These are phyloP conservation scores for Tolypocladium ophioglossoides DNA, from an alignment of 2,329 filamentous ascomycete species.

Conservation along the genomic window DNA sequence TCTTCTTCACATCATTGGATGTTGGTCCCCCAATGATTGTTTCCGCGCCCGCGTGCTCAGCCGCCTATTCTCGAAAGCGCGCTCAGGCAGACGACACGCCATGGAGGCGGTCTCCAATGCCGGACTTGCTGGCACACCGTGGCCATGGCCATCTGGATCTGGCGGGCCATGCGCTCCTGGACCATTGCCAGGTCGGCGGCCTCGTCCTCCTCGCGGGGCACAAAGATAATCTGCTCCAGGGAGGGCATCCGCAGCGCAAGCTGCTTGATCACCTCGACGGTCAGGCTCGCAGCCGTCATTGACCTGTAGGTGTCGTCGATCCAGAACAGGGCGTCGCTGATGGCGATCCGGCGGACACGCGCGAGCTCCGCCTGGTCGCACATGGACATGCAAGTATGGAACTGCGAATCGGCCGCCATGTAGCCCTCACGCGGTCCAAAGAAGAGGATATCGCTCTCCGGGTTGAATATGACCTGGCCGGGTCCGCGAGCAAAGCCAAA, in stretches of 20 bases:
- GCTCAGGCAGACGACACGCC: slow-evolving; percentile 24
- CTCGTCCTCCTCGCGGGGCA: slow-evolving; percentile 27
- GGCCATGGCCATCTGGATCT: slow-evolving; percentile 24
- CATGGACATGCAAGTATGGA: slow-evolving; percentile 32
- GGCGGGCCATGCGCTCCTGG: slow-evolving; percentile 23
- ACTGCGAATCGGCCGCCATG: slow-evolving; percentile 34
- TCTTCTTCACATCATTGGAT: not conserved
- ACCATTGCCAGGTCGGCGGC: slow-evolving; percentile 17
- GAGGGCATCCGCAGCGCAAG: slow-evolving; percentile 26
- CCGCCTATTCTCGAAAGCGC: slow-evolving; percentile 9
- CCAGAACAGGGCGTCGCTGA: slow-evolving; percentile 35
- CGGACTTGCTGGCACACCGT: slow-evolving; percentile 19
- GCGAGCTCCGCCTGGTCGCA: slow-evolving; percentile 29
- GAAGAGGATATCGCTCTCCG: slow-evolving; percentile 32
- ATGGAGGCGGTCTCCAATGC: slow-evolving; percentile 22
- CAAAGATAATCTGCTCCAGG: slow-evolving; percentile 32
- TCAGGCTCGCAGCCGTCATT: slow-evolving; percentile 27
- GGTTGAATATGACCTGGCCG: slow-evolving; percentile 32
- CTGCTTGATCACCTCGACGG: slow-evolving; percentile 27
- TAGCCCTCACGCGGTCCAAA: slow-evolving; percentile 34
- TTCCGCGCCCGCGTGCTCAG: slow-evolving; percentile 1
- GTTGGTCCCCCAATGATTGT: not conserved
- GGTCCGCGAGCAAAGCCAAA: slow-evolving; percentile 31
- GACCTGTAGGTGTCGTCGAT: slow-evolving; percentile 22
- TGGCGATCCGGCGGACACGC: slow-evolving; percentile 29